phyloP scores from a whole-genome alignment of 2,329 filamentous ascomycete species.

The Aureobasidium sp. region DNA sequence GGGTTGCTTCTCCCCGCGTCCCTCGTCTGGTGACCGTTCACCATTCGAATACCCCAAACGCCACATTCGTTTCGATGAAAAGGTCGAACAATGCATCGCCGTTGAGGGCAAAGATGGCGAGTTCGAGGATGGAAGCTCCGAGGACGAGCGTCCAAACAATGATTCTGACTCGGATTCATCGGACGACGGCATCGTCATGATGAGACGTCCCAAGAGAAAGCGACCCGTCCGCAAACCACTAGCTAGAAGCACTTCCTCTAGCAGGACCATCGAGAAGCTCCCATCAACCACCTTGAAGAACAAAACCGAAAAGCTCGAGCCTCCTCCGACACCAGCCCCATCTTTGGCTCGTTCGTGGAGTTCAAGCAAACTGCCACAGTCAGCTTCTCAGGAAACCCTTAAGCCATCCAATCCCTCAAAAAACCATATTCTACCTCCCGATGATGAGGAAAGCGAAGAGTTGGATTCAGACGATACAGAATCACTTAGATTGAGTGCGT shows the following conservation, averaged over 20 bases:
- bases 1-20: constrained; percentile 49
- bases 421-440: constrained; percentile 49
- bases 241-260: constrained; percentile 49
- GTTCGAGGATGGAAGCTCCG: constrained; percentile 42
- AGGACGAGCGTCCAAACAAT: constrained; percentile 37
- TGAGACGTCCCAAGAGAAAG: constrained; percentile 55
- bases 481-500: constrained; percentile 32
- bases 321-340: constrained; percentile 33
- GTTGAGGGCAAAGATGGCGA: constrained; percentile 78
- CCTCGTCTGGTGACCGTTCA: constrained; percentile 59
- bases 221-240: constrained; percentile 36
- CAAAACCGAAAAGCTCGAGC: constrained; percentile 64
- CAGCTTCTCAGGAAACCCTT: constrained; percentile 74
- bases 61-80: constrained; percentile 94
- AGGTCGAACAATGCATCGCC: constrained; percentile 92
- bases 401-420: constrained; percentile 61
- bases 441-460: constrained; percentile 39
- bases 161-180: constrained; percentile 37
- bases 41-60: constrained; percentile 56
- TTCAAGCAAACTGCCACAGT: constrained; percentile 50
- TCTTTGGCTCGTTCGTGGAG: constrained; percentile 32
- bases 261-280: constrained; percentile 79
- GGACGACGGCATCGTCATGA: constrained; percentile 72
- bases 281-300: constrained; percentile 85
- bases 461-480: constrained; percentile 40